Evolutionary conservation across 345 rosid species (phyloP).

Genomic region (Cardamine resedifolia): DNA sequence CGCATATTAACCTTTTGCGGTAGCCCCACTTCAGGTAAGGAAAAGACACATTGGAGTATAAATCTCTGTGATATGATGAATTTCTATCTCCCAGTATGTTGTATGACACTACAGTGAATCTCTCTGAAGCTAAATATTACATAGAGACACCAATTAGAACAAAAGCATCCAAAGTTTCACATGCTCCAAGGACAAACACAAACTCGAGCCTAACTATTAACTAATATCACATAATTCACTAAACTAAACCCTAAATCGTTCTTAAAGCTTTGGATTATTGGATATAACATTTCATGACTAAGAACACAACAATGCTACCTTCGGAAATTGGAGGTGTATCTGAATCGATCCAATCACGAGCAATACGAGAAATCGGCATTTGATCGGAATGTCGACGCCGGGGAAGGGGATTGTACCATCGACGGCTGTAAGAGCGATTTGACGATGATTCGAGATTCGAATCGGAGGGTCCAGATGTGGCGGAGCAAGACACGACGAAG

Average conservation of each 20-base stretch:
- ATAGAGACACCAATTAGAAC: conserved; percentile 1
- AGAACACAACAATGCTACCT: conserved; percentile 35
- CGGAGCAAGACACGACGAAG: conserved; percentile 32
- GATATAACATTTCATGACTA: background rate
- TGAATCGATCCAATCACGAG: conserved; percentile 67
- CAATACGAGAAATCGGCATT: conserved; percentile 40
- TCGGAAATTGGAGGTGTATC: conserved; percentile 47
- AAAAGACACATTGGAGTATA: conserved; percentile 61
- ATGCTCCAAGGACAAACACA: background rate
- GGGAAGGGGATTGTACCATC: conserved; percentile 44
- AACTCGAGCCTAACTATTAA: background rate
- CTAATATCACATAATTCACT: no score
- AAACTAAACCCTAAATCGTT: background rate
- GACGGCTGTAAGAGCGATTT: conserved; percentile 42
- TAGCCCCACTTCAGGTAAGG: conserved; percentile 61
- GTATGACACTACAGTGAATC: conserved; percentile 64
- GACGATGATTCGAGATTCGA: conserved; percentile 32
- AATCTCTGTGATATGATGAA: conserved; percentile 58
- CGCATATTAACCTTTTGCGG: conserved; percentile 61
- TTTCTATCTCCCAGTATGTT: conserved; percentile 76
- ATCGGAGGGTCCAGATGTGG: conserved; percentile 33
- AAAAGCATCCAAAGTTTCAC: background rate
- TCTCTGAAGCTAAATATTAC: conserved; percentile 43
- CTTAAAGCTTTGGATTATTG: background rate
- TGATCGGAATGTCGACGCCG: conserved; percentile 33